These are phyloP conservation scores for Naumovozyma dairenensis DNA, from an alignment of 805 yeast species.

Conservation along the genomic window DNA sequence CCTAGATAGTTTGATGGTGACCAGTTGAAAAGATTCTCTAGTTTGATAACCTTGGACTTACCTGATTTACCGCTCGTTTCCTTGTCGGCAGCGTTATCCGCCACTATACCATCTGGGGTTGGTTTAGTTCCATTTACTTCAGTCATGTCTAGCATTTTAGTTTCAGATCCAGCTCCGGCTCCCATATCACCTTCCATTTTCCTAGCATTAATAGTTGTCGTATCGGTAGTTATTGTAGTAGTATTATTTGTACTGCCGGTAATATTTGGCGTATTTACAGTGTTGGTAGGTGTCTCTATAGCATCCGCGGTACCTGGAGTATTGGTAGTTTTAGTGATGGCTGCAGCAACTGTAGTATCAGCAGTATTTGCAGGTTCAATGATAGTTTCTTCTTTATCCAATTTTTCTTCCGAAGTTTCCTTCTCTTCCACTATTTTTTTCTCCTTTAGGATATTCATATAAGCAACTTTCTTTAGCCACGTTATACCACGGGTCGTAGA, in stretches of 20 bases:
- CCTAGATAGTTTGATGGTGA: constrained; percentile 38
- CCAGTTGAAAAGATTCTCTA: constrained; percentile 43
- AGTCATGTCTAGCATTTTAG: too few species aligned
- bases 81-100: neutral
- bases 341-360: neutral
- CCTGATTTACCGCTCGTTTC: neutral
- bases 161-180: neutral
- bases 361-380: too few species aligned
- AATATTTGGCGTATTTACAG: neutral
- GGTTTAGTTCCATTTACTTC: constrained; percentile 2
- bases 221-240: too few species aligned
- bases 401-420: constrained; percentile 3
- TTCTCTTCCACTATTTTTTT: constrained; percentile 5
- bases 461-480: constrained; percentile 48
- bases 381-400: constrained; percentile 2
- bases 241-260: too few species aligned
- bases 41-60: constrained; percentile 14
- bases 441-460: constrained; percentile 26
- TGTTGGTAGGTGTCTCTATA: neutral
- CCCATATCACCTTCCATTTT: neutral
- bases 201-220: too few species aligned
- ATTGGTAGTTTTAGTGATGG: neutral
- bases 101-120: too few species aligned
- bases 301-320: neutral
- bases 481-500: constrained; percentile 40